Evolutionary conservation across 768 basidiomycete genomes (phyloP), one percentile per base, ranked within the genome.

Genomic region (Boletus tylopilopsis): DNA sequence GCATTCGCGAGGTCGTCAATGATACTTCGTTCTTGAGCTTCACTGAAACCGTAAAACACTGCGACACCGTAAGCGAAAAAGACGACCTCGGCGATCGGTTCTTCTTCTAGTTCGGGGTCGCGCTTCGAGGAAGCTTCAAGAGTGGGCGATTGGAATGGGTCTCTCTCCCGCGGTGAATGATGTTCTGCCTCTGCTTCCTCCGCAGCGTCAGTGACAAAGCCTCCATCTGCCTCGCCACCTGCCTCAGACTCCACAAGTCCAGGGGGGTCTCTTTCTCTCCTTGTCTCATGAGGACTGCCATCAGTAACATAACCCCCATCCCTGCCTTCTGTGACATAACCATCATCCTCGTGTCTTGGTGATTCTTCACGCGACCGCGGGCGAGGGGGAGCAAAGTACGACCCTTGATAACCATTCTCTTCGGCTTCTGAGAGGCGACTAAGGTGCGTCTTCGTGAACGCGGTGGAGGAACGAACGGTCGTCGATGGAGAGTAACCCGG

Each of bases 1-100:
- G 89, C 90, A 33, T 73, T 76, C 5, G 81, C 78, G 16, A 93
- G 71, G 63, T 97, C 94, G 49, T 95, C 93, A 36, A 97, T 65
- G 36, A 97, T 83, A 55, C 82, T 81, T 50, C 74, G 76, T 70
- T 97, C 94, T 62, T 94, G 83, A 5, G 69, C 63, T 62, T 94
- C 92, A 3, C 76, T 68, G 45, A 97, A 74, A 2, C 94, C 94
- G 64, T 94, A 94, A 68, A 96, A 96, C 1, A 96, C 94, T 0
- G 81, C 82, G 1, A 96, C 94, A 16, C 94, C 94, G 63, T 95
- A 90, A 30, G 83, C 79, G 51, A 92, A 90, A 64, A 90, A 89
- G 8, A 91, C 76, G 0, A 77, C 85, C 61, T 91, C 88, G 0
- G 82, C 88, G 30, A 85, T 73, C 15, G 80, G 76, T 9, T 78